Base-by-base conservation (phyloP, 805 yeast genomes). In the Nakazawaea siamensis region DNA sequence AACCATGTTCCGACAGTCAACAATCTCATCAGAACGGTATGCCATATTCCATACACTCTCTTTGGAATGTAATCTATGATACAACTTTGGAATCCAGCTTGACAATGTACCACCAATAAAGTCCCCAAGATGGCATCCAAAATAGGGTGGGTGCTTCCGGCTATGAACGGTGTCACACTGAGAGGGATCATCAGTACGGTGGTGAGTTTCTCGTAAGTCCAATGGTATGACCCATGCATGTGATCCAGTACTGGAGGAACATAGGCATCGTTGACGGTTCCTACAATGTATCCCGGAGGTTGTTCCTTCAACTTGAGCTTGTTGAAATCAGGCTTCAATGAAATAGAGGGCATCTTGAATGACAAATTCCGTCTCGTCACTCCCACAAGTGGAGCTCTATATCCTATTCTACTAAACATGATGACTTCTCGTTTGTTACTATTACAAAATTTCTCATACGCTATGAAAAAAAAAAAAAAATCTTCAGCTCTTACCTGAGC, bases 51-150 rank as follows among this genome's bases (percentile, higher is more conserved):
- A 49, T 70, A 83, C 24, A 76, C 83, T 62, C 90, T 72, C 51
- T 62, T 62, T 34, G 90, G 92, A 36, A 83, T 77, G 59, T 81
- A 80, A 57, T 83, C 92, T 38, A 71, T 70, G 47, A 83, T 82
- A 65, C 92, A 80, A 28, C 84, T 66, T 50, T 75, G 77, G 64
- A 81, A 76, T 3, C 92, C 94, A 32, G 74, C 73, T 54, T 71
- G 73, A 37, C 76, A 67, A 54, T 83, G 92, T 50, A 70, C 66
- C 43, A 82, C 57, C 31, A 80, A 50, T 11, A 74, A 55, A 2
- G 76, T 61, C 12, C 76, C 61, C 49, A 81, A 55, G 2, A 73
- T 44, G 3, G 82, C 61, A 55, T 82, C 92, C 3, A 74, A 40
- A 5, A 68, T 34, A 1, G 78, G 76, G 28, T 64, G 54, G n/a